Conservation (phyloP, 768 basidiomycete genomes). For the Cubamyces lactineus region DNA sequence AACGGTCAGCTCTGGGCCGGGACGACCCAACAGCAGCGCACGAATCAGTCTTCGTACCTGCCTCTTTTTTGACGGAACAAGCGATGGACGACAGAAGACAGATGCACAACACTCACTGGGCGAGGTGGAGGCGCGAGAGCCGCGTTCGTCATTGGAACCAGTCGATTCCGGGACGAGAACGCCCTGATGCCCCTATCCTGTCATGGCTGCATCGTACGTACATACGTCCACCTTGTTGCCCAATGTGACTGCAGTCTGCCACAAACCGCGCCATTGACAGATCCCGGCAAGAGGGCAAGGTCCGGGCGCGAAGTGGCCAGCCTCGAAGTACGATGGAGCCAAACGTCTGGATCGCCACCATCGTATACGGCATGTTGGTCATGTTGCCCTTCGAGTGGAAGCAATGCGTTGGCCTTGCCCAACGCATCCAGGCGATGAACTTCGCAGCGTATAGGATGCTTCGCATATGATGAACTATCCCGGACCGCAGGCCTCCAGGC, state of each 20-base stretch:
- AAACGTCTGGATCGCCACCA: not conserved
- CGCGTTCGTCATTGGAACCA: not conserved
- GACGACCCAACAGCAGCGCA: not conserved
- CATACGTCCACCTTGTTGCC: not conserved
- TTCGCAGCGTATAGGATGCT: not conserved
- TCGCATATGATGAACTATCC: slow-evolving; percentile 10
- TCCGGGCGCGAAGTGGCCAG: slow-evolving; percentile 1
- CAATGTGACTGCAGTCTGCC: slow-evolving; percentile 3
- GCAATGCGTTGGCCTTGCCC: slow-evolving; percentile 3
- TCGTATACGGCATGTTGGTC: slow-evolving; percentile 2
- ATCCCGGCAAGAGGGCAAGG: slow-evolving; percentile 2
- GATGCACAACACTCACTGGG: not conserved
- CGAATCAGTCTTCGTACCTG: not conserved
- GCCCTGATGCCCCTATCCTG: not conserved
- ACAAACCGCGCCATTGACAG: slow-evolving; percentile 10
- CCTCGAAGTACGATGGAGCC: not conserved
- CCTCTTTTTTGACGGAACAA: not conserved
- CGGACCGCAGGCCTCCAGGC: not conserved
- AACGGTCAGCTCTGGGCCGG: not conserved
- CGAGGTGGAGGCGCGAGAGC: not conserved
- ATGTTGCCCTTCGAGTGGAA: slow-evolving; percentile 1
- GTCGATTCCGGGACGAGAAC: not conserved
- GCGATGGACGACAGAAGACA: not conserved
- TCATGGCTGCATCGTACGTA: not conserved
- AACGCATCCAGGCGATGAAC: slow-evolving; percentile 1